Conservation (phyloP, 2,329 filamentous ascomycete species). For the Domatiomyces catenatus region DNA sequence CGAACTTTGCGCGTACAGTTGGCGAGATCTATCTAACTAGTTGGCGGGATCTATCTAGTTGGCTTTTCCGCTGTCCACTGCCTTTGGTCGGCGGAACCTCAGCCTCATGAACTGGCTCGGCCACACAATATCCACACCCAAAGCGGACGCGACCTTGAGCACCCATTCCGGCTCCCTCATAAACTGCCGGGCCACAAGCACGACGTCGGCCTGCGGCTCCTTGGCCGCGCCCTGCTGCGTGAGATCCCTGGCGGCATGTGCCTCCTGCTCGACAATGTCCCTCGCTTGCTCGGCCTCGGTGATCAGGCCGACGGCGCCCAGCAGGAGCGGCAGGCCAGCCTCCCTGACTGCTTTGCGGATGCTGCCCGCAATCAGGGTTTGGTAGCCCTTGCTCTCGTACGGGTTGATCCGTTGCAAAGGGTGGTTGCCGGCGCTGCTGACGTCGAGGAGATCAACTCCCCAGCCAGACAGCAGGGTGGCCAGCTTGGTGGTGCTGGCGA, state of each 20-base stretch:
- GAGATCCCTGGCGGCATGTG: slow-evolving; percentile 12
- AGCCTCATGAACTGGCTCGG: slow-evolving; percentile 32
- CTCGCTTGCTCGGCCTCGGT: slow-evolving; percentile 38
- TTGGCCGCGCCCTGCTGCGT: slow-evolving; percentile 10
- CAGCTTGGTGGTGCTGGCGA: slow-evolving; percentile 46
- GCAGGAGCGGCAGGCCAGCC: slow-evolving; percentile 27
- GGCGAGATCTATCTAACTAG: neutral
- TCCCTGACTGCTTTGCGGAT: slow-evolving; percentile 28
- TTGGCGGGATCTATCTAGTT: neutral
- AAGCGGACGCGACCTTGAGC: slow-evolving; percentile 33
- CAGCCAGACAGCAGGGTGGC: slow-evolving; percentile 51
- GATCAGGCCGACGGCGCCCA: slow-evolving; percentile 40
- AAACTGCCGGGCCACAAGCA: slow-evolving; percentile 40
- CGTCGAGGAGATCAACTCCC: slow-evolving; percentile 72
- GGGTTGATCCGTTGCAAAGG: slow-evolving; percentile 28
- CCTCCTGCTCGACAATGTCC: slow-evolving; percentile 28
- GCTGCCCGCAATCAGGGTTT: slow-evolving; percentile 33
- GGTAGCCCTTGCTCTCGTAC: slow-evolving; percentile 32
- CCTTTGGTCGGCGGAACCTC: slow-evolving; percentile 13
- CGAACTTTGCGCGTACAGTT: no score
- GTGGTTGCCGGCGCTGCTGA: slow-evolving; percentile 55
- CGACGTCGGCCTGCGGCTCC: slow-evolving; percentile 27
- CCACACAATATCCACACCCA: slow-evolving; percentile 34
- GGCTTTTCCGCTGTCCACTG: neutral
- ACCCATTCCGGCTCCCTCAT: slow-evolving; percentile 42